Evolutionary conservation across 768 basidiomycete species (phyloP).

Genomic region (Pluteus cervinus): DNA sequence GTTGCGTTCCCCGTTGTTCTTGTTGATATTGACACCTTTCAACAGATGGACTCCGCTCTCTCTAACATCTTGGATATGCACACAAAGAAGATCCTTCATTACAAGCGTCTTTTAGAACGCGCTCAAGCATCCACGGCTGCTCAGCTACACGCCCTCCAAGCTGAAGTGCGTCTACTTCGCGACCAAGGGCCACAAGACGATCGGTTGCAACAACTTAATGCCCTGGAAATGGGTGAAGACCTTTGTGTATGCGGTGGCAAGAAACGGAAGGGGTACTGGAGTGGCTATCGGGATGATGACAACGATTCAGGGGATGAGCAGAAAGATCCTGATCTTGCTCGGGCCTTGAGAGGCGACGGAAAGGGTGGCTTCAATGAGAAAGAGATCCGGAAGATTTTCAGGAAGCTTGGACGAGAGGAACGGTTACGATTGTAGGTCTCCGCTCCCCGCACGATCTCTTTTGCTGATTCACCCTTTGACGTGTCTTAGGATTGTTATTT

Average conservation of each 20-base stretch:
- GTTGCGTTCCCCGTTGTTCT: neutral
- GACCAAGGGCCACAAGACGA: slow-evolving; percentile 16
- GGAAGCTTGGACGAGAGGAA: slow-evolving; percentile 57
- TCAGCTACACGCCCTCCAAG: slow-evolving; percentile 81
- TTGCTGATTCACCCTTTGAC: slow-evolving; percentile 1
- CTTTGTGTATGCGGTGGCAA: slow-evolving; percentile 55
- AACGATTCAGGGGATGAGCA: slow-evolving; percentile 43
- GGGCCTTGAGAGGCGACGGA: slow-evolving; percentile 44
- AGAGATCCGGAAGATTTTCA: slow-evolving; percentile 60
- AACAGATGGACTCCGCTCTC: slow-evolving; percentile 33
- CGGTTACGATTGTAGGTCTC: slow-evolving; percentile 66
- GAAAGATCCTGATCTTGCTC: slow-evolving; percentile 33
- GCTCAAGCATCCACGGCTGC: slow-evolving; percentile 74
- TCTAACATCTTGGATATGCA: slow-evolving; percentile 35
- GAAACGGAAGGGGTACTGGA: slow-evolving; percentile 65
- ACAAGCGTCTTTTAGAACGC: slow-evolving; percentile 76
- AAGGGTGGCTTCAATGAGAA: slow-evolving; percentile 66
- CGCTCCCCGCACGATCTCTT: too few species aligned
- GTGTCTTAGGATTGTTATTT: slow-evolving; percentile 45
- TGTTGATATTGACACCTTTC: neutral
- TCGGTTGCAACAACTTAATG: slow-evolving; percentile 1
- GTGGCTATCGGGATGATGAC: slow-evolving; percentile 51
- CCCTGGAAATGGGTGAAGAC: slow-evolving; percentile 11
- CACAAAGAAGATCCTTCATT: slow-evolving; percentile 56
- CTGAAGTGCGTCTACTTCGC: slow-evolving; percentile 66